Evolutionary conservation across 305 asterid genomes (phyloP).

Genomic region (Fraxinus latifolia): DNA sequence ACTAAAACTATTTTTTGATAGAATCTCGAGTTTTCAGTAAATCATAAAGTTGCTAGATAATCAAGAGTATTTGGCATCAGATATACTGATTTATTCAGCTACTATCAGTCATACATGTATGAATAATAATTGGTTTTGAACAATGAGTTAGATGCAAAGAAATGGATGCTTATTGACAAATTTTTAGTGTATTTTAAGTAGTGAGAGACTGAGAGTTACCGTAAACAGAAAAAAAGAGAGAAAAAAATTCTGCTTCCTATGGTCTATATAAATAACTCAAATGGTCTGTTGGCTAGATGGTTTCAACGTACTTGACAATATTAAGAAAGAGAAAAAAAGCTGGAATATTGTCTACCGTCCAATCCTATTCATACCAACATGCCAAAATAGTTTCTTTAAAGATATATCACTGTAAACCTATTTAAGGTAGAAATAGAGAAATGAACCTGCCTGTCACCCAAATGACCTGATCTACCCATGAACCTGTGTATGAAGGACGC

Average conservation of each 20-base stretch:
- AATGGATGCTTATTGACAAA: not conserved
- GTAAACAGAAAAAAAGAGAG: not conserved
- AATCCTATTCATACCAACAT: not conserved
- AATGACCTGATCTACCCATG: conserved; percentile 93
- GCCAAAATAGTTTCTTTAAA: not conserved
- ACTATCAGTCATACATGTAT: not conserved
- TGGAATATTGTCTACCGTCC: not conserved
- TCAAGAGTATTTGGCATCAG: conserved; percentile 7
- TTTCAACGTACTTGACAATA: not conserved
- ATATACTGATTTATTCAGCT: not conserved
- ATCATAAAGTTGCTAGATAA: not conserved
- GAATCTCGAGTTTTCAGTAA: not conserved
- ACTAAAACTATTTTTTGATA: not conserved
- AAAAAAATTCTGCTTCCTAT: not conserved
- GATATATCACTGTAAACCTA: not conserved
- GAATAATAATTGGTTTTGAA: not conserved
- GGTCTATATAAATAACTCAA: not conserved
- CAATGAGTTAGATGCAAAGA: not conserved
- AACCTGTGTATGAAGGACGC: conserved; percentile 63
- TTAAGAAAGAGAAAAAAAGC: not conserved
- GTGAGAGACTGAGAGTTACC: not conserved
- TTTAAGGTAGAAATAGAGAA: conserved; percentile 22
- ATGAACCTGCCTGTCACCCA: conserved; percentile 83
- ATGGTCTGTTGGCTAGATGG: not conserved
- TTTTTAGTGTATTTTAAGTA: not conserved